Conservation (phyloP, 768 basidiomycete species). For the Phylloporus arenicola region DNA sequence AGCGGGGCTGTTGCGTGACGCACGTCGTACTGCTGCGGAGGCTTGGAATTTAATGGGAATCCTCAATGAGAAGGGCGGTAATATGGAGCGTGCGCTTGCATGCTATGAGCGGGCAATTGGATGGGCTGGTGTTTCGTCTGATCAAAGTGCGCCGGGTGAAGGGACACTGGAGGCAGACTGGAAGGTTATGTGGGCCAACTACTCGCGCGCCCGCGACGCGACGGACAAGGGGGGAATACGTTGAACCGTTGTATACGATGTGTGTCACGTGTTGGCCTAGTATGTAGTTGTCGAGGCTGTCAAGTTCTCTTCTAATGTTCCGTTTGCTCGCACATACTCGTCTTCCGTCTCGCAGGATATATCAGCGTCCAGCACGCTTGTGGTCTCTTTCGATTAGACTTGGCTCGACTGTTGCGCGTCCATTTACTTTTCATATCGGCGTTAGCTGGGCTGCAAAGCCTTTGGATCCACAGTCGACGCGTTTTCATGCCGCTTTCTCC, state of each 20-base stretch:
- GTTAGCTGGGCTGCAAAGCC: constrained; percentile 78
- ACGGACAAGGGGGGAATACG: constrained; percentile 8
- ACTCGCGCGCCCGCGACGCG: constrained; percentile 42
- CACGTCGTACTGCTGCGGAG: constrained; percentile 65
- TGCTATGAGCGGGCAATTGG: constrained; percentile 67
- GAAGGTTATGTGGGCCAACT: constrained; percentile 56
- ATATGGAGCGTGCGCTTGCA: constrained; percentile 40
- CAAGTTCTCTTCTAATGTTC: constrained; percentile 6
- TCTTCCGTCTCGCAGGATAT: not conserved
- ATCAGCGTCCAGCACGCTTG: not conserved
- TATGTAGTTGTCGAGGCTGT: not conserved
- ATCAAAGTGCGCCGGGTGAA: constrained; percentile 41
- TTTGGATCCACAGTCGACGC: constrained; percentile 33
- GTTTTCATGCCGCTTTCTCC: constrained; percentile 46
- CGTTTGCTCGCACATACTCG: constrained; percentile 4
- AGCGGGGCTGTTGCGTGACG: constrained; percentile 55
- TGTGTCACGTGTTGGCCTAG: constrained; percentile 20
- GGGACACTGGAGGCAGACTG: constrained; percentile 57
- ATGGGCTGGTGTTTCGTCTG: constrained; percentile 53
- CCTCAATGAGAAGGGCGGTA: constrained; percentile 43
- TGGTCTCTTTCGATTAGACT: constrained; percentile 10
- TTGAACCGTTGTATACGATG: not conserved
- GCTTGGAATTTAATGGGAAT: constrained; percentile 73
- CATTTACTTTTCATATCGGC: constrained; percentile 73
- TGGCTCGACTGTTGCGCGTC: constrained; percentile 32